These are phyloP conservation scores for Fusarium sp. DNA, from an alignment of 2,329 filamentous ascomycete genomes.

Conservation along the genomic window DNA sequence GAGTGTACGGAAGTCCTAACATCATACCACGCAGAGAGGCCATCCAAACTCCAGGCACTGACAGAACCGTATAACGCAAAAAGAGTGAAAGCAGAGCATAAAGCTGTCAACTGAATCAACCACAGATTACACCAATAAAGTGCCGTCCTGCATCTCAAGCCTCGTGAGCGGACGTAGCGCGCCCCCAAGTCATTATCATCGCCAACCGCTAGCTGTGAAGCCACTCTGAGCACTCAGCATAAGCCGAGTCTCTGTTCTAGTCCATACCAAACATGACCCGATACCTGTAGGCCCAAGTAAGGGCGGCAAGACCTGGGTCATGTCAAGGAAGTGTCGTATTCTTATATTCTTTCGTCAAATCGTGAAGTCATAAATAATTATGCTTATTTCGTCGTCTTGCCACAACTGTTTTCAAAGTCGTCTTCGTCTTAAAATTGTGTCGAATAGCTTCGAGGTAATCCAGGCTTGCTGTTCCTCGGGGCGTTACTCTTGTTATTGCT, in stretches of 20 bases:
- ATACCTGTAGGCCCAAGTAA: slow-evolving; percentile 24
- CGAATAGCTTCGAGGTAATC: slow-evolving; percentile 50
- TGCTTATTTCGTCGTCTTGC: slow-evolving; percentile 39
- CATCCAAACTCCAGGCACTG: slow-evolving; percentile 50
- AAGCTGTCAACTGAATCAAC: slow-evolving; percentile 36
- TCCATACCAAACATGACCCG: slow-evolving; percentile 39
- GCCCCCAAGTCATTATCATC: slow-evolving; percentile 50
- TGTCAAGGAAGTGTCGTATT: slow-evolving; percentile 33
- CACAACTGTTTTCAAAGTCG: slow-evolving; percentile 18
- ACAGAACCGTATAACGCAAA: slow-evolving; percentile 41
- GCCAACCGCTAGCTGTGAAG: slow-evolving; percentile 51
- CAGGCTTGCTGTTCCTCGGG: slow-evolving; percentile 47
- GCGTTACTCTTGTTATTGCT: slow-evolving; percentile 31
- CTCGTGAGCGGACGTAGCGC: slow-evolving; percentile 36
- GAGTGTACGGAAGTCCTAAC: slow-evolving; percentile 29
- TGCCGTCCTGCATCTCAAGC: slow-evolving; percentile 43
- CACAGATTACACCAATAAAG: slow-evolving; percentile 36
- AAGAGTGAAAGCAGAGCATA: slow-evolving; percentile 23
- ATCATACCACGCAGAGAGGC: slow-evolving; percentile 22
- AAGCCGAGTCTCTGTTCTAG: slow-evolving; percentile 43
- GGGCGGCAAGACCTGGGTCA: slow-evolving; percentile 26
- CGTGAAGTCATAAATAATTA: slow-evolving; percentile 47
- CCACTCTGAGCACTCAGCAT: slow-evolving; percentile 36
- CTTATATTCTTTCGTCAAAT: slow-evolving; percentile 46
- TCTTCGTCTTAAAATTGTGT: slow-evolving; percentile 48